Evolutionary conservation across 352 stramenopile genomes (phyloP), one percentile per base, ranked within the genome.

Genomic region (Blastocystis sp.): DNA sequence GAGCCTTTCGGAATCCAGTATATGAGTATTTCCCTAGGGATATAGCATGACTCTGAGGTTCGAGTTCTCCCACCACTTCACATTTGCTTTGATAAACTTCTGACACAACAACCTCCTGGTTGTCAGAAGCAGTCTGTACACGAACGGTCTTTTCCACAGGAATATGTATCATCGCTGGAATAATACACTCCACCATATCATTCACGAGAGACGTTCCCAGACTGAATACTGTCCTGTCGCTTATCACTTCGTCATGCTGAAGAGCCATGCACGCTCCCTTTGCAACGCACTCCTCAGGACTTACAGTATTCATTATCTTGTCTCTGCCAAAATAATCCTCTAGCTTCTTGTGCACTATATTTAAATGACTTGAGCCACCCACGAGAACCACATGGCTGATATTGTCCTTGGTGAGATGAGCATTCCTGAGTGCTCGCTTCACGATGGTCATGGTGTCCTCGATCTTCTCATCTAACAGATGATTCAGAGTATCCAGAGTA

Each of bases 401-500:
- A 90, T 99, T 95, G 75, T 91, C 93, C 93, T 98, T 98, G 90
- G 94, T 95, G 70, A 99, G 90, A 79, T 95, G 93, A 45, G 95
- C 94, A 92, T 99, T 97, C 90, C 98, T 93, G 79, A 99, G 92
- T 50, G 98, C 96, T 91, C 96, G 97, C 87, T 95, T 92, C 7
- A 98, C 96, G 11, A 97, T 96, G 64, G 90, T 92, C 13, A 99
- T 93, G 13, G 96, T 99, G 94, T 98, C 98, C 93, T 98, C 98
- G 94, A 99, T 98, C 80, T 98, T 91, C 90, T 98, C 95, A 64
- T 97, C 94, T 93, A 98, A 98, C 15, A 99, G 93, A 92, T 99
- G 96, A 92, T 99, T 97, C 90, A 99, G 98, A 93, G 94, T 93
- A 41, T 96, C 95, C 91, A 96, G 95, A 84, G 95, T 98, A 5